Percentiles rank a stretch among this genome's conserved stretches.
phyloP scores from a whole-genome alignment of 352 stramenopile genomes.

The Globisporangium splendens region DNA sequence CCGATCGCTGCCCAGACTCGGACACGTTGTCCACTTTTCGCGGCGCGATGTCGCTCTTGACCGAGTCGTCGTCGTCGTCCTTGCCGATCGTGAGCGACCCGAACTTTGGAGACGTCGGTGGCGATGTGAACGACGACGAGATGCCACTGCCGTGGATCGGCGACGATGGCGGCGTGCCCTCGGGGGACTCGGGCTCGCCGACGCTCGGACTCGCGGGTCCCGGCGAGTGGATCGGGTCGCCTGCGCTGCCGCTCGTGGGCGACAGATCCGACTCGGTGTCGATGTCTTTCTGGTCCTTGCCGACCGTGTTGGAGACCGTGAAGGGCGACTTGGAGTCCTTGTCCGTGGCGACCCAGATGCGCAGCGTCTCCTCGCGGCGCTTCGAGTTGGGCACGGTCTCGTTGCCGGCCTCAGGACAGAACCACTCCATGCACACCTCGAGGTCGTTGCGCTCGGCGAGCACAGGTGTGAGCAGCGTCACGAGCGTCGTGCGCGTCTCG shows the following conservation, averaged over 20 bases:
- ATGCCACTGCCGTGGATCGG: slow-evolving; percentile 21
- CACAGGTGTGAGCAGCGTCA: slow-evolving; percentile 76
- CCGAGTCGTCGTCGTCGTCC: slow-evolving; percentile 63
- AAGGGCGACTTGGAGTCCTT: slow-evolving; percentile 87
- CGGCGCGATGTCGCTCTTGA: slow-evolving; percentile 74
- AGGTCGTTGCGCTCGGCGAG: slow-evolving; percentile 78
- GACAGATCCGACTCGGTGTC: slow-evolving; percentile 68
- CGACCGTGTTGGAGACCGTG: slow-evolving; percentile 12
- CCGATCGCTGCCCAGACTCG: slow-evolving; percentile 43
- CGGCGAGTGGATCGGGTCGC: slow-evolving; percentile 41
- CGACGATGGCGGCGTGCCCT: slow-evolving; percentile 43
- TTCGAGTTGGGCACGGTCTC: slow-evolving; percentile 51
- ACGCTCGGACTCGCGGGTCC: slow-evolving; percentile 48
- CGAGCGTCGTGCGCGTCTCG: slow-evolving; percentile 67
- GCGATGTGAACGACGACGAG: slow-evolving; percentile 38
- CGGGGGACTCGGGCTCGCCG: slow-evolving; percentile 16
- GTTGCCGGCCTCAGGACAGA: slow-evolving; percentile 69
- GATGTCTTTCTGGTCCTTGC: slow-evolving; percentile 49
- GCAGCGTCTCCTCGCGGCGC: slow-evolving; percentile 71
- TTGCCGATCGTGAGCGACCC: slow-evolving; percentile 38
- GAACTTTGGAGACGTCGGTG: slow-evolving; percentile 37
- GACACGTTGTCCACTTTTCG: slow-evolving; percentile 59
- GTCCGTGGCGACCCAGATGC: slow-evolving; percentile 85
- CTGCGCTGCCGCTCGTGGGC: slow-evolving; percentile 35
- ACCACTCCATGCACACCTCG: slow-evolving; percentile 88